These are phyloP conservation scores for Penicillium crystallinum DNA, from an alignment of 495 filamentous ascomycete genomes.

Conservation along the genomic window DNA sequence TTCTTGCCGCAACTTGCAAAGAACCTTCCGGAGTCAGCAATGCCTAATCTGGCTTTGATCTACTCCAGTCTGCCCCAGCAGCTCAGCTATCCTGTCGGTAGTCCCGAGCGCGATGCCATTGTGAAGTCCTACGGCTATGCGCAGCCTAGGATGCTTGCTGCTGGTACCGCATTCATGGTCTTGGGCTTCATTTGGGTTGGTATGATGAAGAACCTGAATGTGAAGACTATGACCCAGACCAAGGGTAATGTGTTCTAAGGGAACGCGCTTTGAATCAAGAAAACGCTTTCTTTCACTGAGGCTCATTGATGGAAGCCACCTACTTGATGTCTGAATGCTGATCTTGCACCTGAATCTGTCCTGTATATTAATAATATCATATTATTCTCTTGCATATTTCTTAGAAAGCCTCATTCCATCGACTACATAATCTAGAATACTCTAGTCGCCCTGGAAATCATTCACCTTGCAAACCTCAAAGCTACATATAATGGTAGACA, in stretches of 20 bases:
- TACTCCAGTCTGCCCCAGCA: conserved; percentile 49
- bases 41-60: conserved; percentile 39
- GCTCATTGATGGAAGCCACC: too few relatives aligned
- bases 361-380: too few relatives aligned
- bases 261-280: too few relatives aligned
- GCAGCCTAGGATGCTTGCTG: conserved; percentile 52
- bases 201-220: conserved; percentile 51
- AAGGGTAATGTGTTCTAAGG: background rate
- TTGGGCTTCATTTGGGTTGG: conserved; percentile 40
- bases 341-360: too few relatives aligned
- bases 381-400: too few relatives aligned
- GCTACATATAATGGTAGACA: too few relatives aligned
- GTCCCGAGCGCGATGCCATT: conserved; percentile 49
- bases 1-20: conserved; percentile 48
- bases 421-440: too few relatives aligned
- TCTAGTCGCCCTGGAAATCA: too few relatives aligned
- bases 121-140: conserved; percentile 49
- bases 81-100: conserved; percentile 47
- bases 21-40: conserved; percentile 48
- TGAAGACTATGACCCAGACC: conserved; percentile 22
- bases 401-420: too few relatives aligned
- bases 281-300: too few relatives aligned
- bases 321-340: too few relatives aligned
- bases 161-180: conserved; percentile 38
- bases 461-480: too few relatives aligned